Conservation (phyloP, 805 yeast species). For the Wickerhamiella allomyrinae region DNA sequence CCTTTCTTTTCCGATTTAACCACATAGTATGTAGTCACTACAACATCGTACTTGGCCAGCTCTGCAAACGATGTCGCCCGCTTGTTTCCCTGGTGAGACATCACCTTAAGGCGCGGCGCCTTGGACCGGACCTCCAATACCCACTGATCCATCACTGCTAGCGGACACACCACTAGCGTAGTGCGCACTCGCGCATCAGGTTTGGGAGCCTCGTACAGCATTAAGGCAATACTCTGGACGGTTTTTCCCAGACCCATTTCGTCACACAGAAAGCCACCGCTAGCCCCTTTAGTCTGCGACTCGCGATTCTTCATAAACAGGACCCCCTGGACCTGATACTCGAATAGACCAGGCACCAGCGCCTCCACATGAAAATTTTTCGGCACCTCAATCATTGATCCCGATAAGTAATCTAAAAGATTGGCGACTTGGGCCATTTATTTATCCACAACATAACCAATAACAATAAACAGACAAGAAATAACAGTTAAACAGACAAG, state of each 20-base stretch:
- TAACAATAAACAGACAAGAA: no score
- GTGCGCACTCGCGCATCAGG: constrained; percentile 9
- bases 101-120: constrained; percentile 25
- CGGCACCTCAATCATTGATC: background rate
- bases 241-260: constrained; percentile 90
- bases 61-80: constrained; percentile 13
- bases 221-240: constrained; percentile 57
- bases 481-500: no score
- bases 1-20: constrained; percentile 20
- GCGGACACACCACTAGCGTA: constrained; percentile 31
- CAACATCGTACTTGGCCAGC: constrained; percentile 23
- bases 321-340: constrained; percentile 35
- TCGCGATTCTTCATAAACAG: constrained; percentile 31
- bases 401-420: no score
- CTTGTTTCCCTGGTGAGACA: constrained; percentile 24
- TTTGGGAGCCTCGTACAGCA: constrained; percentile 28
- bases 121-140: constrained; percentile 25
- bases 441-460: no score
- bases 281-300: constrained; percentile 13
- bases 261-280: constrained; percentile 62
- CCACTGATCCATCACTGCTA: constrained; percentile 33
- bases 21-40: constrained; percentile 24
- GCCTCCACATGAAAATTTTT: constrained; percentile 23
- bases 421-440: no score
- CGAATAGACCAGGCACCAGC: constrained; percentile 27